Base-by-base conservation (phyloP, 83 land plant genomes). In the Diphasiastrum complanatum region DNA sequence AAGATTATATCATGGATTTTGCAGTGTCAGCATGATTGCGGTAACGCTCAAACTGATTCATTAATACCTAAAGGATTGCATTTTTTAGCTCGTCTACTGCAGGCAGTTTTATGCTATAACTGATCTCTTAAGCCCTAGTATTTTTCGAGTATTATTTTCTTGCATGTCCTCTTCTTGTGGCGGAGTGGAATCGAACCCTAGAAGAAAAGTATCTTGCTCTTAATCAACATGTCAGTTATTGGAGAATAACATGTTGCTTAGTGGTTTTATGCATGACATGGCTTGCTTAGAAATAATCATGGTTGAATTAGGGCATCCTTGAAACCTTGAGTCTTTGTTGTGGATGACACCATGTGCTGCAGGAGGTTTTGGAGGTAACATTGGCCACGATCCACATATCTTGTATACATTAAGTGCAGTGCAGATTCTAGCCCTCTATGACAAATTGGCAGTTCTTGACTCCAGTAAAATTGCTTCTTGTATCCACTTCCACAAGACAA, bases 281-380 rank as follows among this genome's bases (percentile, higher is more conserved):
- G 58, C 55, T 47, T 41, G 52, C n/a, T 22, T 24, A 52, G 18
- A 52, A n/a, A n/a, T n/a, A n/a, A n/a, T n/a, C n/a, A n/a, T n/a
- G n/a, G n/a, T n/a, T n/a, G n/a, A n/a, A n/a, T n/a, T n/a, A n/a
- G n/a, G n/a, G n/a, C n/a, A n/a, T n/a, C n/a, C n/a, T n/a, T n/a
- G 10, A 52, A 24, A 22, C 51, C 19, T 14, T 11, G 3, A 58
- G 49, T 34, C 23, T 58, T 10, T 34, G n/a, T 18, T 45, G 18
- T 52, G 4, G 22, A 22, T 27, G 6, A 6, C 6, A 34, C 20
- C 4, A 12, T 49, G 33, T 29, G 28, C 10, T 70, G 63, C 80
- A 89, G 96, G 99, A 27, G 99, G 99, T 5, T 93, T 93, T 73
- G 78, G 81, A 63, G 99, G 99, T 37, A 93, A 89, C 56, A 54